These are phyloP conservation scores for Pseudofabraea citricarpa DNA, from an alignment of 2,329 filamentous ascomycete species.

Conservation along the genomic window DNA sequence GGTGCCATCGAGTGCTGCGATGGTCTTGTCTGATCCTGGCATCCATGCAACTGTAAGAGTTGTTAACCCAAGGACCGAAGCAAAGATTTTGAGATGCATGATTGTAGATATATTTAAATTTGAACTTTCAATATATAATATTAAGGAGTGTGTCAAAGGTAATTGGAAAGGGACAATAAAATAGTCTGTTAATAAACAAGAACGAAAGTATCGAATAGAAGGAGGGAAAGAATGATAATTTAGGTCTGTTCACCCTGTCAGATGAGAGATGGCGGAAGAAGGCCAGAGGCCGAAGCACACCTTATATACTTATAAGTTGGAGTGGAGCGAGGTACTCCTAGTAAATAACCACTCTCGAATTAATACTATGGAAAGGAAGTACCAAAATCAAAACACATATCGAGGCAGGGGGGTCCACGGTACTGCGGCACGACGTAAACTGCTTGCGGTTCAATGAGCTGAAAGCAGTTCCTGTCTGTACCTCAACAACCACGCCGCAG, in stretches of 20 bases:
- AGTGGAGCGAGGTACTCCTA: too few species aligned
- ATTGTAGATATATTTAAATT: neutral
- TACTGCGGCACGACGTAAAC: too few species aligned
- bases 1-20: constrained; percentile 5
- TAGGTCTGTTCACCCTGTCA: neutral
- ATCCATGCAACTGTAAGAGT: constrained; percentile 12
- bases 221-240: neutral
- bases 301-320: too few species aligned
- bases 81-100: neutral
- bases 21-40: constrained; percentile 11
- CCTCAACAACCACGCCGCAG: too few species aligned
- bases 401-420: too few species aligned
- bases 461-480: too few species aligned
- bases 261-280: neutral
- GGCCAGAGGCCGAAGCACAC: neutral
- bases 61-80: constrained; percentile 1
- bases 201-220: neutral
- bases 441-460: too few species aligned
- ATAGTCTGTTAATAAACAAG: neutral
- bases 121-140: neutral
- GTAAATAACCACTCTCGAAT: too few species aligned
- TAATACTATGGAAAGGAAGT: too few species aligned
- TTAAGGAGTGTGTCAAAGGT: neutral
- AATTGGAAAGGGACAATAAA: neutral
- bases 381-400: too few species aligned